Conservation (phyloP, 352 stramenopile species). For the Phytophthora podocarpi region DNA sequence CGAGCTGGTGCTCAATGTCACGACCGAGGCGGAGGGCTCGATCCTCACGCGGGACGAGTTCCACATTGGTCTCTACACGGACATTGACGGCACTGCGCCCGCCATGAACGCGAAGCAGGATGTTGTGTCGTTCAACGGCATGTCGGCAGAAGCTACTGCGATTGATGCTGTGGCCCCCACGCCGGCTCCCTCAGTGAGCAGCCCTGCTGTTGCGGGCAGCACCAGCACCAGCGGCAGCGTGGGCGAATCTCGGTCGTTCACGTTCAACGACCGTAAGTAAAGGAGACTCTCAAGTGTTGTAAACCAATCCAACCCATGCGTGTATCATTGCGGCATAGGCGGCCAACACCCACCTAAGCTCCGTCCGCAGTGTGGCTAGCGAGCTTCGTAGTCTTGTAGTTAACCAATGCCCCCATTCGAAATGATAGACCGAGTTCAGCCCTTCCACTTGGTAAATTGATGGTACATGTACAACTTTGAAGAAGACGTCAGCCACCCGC, state of each 20-base stretch:
- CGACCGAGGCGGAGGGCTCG: constrained; percentile 20
- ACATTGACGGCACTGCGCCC: constrained; percentile 32
- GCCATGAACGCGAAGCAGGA: constrained; percentile 41
- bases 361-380: too few species aligned
- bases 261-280: constrained; percentile 9
- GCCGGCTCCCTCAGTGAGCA: background rate
- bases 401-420: background rate
- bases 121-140: constrained; percentile 45
- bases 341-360: too few species aligned
- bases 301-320: too few species aligned
- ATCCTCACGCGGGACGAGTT: constrained; percentile 34
- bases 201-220: background rate
- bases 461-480: background rate
- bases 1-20: constrained; percentile 34
- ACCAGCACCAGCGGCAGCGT: background rate
- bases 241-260: constrained; percentile 1
- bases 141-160: constrained; percentile 34
- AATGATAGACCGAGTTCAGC: background rate
- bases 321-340: too few species aligned
- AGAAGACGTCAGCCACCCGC: too few species aligned
- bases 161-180: constrained; percentile 5
- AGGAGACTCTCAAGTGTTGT: too few species aligned
- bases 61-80: constrained; percentile 49
- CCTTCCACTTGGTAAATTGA: background rate
- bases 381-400: too few species aligned